Conservation (phyloP, 2,329 filamentous ascomycete species). For the Diplodia mutila region DNA sequence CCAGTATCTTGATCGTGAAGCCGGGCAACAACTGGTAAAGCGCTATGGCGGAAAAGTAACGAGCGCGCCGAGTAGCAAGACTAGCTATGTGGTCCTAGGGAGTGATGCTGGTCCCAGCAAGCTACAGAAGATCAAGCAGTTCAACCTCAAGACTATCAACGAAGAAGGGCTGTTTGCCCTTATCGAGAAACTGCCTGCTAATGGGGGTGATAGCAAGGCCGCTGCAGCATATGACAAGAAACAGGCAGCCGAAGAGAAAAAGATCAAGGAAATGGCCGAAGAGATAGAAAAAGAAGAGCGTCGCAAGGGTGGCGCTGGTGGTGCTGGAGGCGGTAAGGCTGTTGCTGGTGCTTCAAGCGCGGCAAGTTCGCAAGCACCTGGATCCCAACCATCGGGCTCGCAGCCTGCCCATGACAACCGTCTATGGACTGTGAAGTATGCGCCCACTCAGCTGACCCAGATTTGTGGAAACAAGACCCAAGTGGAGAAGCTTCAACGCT, state of each 20-base stretch:
- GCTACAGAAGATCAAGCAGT: conserved; percentile 78
- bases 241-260: conserved; percentile 80
- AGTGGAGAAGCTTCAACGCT: conserved; percentile 86
- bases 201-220: conserved; percentile 85
- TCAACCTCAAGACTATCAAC: conserved; percentile 87
- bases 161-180: conserved; percentile 90
- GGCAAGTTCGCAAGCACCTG: conserved; percentile 42
- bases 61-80: conserved; percentile 84
- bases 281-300: conserved; percentile 84
- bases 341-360: conserved; percentile 46
- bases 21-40: conserved; percentile 85
- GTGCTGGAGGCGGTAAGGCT: conserved; percentile 45
- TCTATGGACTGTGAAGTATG: conserved; percentile 94
- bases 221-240: conserved; percentile 86
- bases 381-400: conserved; percentile 34
- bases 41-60: conserved; percentile 93
- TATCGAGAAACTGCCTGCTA: conserved; percentile 77
- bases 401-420: conserved; percentile 38
- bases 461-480: conserved; percentile 93
- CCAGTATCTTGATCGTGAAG: conserved; percentile 77
- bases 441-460: conserved; percentile 79
- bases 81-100: conserved; percentile 89
- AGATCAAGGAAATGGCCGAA: conserved; percentile 75
- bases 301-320: conserved; percentile 51
- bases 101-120: conserved; percentile 93